Evolutionary conservation across 306 rosid genomes (phyloP).

Genomic region (Acacia melanoxylon): DNA sequence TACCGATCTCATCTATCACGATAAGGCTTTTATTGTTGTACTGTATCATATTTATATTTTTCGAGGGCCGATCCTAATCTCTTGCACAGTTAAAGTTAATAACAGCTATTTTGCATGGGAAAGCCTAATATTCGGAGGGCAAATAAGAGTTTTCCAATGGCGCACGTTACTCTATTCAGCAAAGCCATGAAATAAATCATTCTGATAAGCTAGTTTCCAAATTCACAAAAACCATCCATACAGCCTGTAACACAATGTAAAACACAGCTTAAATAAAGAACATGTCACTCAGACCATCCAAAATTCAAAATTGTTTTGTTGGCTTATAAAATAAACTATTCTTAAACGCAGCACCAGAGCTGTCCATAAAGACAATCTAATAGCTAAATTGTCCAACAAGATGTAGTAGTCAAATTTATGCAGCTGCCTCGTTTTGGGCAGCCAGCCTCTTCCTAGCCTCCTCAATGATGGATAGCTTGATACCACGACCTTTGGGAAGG

Average conservation of each 20-base stretch:
- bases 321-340: not conserved
- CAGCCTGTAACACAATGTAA: not conserved
- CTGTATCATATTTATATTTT: not conserved
- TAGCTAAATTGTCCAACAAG: not conserved
- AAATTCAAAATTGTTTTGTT: slow-evolving; percentile 6
- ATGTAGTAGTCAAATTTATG: slow-evolving; percentile 23
- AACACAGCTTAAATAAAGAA: not conserved
- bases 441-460: slow-evolving; percentile 69
- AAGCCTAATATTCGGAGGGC: not conserved
- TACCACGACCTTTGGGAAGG: slow-evolving; percentile 70
- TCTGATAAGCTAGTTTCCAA: not conserved
- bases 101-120: not conserved
- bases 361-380: slow-evolving; percentile 6
- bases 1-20: too few relatives aligned
- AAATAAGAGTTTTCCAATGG: not conserved
- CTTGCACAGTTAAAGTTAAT: not conserved
- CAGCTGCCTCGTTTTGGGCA: slow-evolving; percentile 39
- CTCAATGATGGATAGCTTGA: slow-evolving; percentile 73
- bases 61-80: not conserved
- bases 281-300: not conserved
- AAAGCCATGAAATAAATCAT: not conserved
- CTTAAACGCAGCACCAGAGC: not conserved
- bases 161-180: not conserved
- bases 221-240: not conserved
- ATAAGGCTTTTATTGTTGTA: too few relatives aligned